phyloP scores from a whole-genome alignment of 1,284 basidiomycete species.

The Rhodotorula sp. region DNA sequence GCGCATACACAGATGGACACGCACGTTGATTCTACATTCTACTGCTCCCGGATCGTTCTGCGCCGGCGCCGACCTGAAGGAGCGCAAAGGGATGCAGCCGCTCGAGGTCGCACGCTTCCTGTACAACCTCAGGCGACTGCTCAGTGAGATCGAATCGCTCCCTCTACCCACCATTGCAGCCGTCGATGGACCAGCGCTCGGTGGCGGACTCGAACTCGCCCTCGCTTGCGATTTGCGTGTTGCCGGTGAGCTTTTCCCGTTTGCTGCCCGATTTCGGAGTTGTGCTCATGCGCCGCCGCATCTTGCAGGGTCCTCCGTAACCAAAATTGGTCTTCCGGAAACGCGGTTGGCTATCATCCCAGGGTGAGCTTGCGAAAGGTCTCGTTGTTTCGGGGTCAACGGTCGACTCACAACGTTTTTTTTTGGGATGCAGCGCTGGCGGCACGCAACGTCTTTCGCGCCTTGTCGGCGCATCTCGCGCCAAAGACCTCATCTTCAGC shows the following conservation, averaged over 20 bases:
- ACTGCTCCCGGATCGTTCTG: constrained; percentile 76
- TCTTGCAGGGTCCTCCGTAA: constrained; percentile 59
- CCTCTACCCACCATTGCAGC: constrained; percentile 87
- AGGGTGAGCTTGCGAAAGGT: constrained; percentile 52
- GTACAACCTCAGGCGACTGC: constrained; percentile 66
- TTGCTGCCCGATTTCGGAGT: not conserved
- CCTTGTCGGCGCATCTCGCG: constrained; percentile 73
- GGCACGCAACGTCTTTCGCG: constrained; percentile 84
- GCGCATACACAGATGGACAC: constrained; percentile 55
- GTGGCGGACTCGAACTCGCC: constrained; percentile 82
- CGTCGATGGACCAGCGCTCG: constrained; percentile 87
- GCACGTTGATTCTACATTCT: constrained; percentile 75
- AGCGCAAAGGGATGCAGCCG: constrained; percentile 76
- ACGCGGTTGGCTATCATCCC: constrained; percentile 87
- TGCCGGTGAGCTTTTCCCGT: constrained; percentile 58
- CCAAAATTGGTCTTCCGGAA: constrained; percentile 79
- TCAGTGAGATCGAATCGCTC: constrained; percentile 72
- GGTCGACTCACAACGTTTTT: not conserved
- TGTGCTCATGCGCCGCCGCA: not conserved
- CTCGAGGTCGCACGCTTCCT: constrained; percentile 76
- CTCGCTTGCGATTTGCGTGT: constrained; percentile 85
- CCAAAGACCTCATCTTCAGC: constrained; percentile 85
- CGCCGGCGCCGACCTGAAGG: constrained; percentile 85
- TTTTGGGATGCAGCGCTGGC: constrained; percentile 59
- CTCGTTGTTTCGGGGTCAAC: not conserved